Evolutionary conservation across 1,139 yeast genomes (phyloP), one percentile per base, ranked within the genome.

Genomic region (Pichia sp.): DNA sequence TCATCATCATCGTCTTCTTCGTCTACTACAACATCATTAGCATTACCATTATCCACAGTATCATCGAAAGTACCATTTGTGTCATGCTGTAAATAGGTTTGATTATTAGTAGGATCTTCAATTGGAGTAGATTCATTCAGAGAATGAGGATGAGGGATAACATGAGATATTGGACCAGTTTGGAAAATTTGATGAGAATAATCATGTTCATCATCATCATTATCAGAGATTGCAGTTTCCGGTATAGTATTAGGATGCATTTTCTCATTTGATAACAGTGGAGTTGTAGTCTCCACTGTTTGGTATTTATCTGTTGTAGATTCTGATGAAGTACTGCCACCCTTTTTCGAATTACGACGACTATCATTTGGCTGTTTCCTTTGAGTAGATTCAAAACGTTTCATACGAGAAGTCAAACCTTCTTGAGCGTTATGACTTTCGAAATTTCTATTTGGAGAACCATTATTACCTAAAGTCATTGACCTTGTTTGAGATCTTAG

Each of bases 401-500:
- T 39, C 39, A 56, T 42, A 34, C 60, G 45, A 17, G 48, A 42
- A 14, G 47, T 45, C 23, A 56, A 41, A 21, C 56, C 59, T 31
- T 55, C 58, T 6, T 56, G 54, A 2, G 59, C 59, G 46, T 56
- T 56, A 37, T 56, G 60, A 4, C 58, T 56, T 19, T 40, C 41
- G 24, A 28, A 43, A 14, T 39, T 33, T 34, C 39, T 40, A 18
- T 32, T 30, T 21, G 28, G 10, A 9, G 30, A 26, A 35, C 36
- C 4, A 28, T 43, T 7, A 40, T n/a, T 41, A 21, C 44, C 40
- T 4, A 53, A 37, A 5, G 53, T 36, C 25, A 47, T 49, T 9
- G 52, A 56, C 45, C 52, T 54, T 2, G 69, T 60, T 43, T 54
- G 58, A 0, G 78, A 66, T 44, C 82, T 66, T 28, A 58, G 47